Evolutionary conservation across 257 asterid species (phyloP), one percentile per base, ranked within the genome.

Genomic region (Hygrophila difformis): DNA sequence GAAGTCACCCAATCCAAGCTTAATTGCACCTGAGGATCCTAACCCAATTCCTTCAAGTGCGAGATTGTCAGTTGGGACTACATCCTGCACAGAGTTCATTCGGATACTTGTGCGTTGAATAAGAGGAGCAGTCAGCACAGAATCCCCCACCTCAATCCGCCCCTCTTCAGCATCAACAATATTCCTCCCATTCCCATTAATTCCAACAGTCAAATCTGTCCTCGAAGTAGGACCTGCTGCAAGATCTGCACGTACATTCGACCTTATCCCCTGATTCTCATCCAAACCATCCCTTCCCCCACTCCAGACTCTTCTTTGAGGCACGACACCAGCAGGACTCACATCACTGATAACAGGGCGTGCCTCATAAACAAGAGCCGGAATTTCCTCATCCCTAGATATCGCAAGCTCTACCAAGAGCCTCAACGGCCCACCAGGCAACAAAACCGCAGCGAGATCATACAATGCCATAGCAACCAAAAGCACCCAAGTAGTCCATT

Each of bases 401-500:
- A 86, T 80, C 3, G 96, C 96, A 51, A 91, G 92, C 83, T 91
- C 96, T 1, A 91, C 99, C 71, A 91, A 71, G 53, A 89, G 80
- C 74, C 94, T 82, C 66, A 85, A 58, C 7, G 98, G 98, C 8
- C 98, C 96, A 39, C 84, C 96, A 0, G 98, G 98, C 69, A 89
- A 56, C 73, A 89, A 73, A 73, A 89, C 98, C 0, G 98, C 98
- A 5, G 93, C 99, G 44, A 91, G 94, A 68, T 91, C 96, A 69
- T 91, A 91, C 81, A 91, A 63, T 3, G 99, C 71, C 96, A 86
- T 79, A 23, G 98, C 94, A 64, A 91, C 84, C 60, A 91, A 73
- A 57, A 91, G 95, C 70, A 65, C 74, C 96, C 94, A 91, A 34
- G 98, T 91, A 0, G 98, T 91, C 98, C 96, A 91, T 52, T 86